Evolutionary conservation across 192 early-diverging fungal genomes (phyloP).

Genomic region (Thamnidium elegans): DNA sequence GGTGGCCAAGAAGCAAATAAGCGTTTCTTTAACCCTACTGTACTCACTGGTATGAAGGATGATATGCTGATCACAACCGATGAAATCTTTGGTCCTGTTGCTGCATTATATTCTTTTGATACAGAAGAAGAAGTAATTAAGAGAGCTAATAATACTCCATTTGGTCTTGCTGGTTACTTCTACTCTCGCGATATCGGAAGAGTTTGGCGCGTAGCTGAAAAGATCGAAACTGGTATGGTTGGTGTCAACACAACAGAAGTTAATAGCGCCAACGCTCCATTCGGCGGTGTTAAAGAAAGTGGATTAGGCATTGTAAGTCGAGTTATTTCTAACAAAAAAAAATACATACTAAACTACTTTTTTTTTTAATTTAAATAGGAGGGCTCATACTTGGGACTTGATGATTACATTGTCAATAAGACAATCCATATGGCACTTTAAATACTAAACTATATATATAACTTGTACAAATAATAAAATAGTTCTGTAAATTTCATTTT

Average conservation of each 20-base stretch:
- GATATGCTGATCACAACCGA: constrained; percentile 69
- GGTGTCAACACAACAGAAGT: constrained; percentile 77
- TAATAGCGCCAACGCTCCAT: constrained; percentile 54
- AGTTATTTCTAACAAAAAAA: not conserved
- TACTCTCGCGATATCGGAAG: constrained; percentile 72
- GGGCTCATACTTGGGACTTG: constrained; percentile 59
- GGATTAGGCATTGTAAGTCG: constrained; percentile 69
- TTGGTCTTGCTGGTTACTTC: constrained; percentile 84
- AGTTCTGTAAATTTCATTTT: no score
- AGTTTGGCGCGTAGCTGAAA: constrained; percentile 77
- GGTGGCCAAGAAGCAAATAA: constrained; percentile 65
- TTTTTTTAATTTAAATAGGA: constrained; percentile 31
- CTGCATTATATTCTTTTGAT: constrained; percentile 69
- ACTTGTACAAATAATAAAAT: no score
- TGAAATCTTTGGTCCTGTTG: constrained; percentile 92
- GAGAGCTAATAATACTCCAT: constrained; percentile 66
- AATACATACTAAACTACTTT: not conserved
- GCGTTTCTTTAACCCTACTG: constrained; percentile 81
- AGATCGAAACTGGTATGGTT: constrained; percentile 86
- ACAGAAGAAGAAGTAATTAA: constrained; percentile 76
- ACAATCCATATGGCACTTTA: constrained; percentile 53
- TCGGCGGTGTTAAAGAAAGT: constrained; percentile 75
- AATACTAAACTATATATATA: no score
- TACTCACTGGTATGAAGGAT: constrained; percentile 65
- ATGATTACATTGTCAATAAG: constrained; percentile 67